Base-by-base conservation (phyloP, 306 rosid genomes). In the Rosa chinensis region DNA sequence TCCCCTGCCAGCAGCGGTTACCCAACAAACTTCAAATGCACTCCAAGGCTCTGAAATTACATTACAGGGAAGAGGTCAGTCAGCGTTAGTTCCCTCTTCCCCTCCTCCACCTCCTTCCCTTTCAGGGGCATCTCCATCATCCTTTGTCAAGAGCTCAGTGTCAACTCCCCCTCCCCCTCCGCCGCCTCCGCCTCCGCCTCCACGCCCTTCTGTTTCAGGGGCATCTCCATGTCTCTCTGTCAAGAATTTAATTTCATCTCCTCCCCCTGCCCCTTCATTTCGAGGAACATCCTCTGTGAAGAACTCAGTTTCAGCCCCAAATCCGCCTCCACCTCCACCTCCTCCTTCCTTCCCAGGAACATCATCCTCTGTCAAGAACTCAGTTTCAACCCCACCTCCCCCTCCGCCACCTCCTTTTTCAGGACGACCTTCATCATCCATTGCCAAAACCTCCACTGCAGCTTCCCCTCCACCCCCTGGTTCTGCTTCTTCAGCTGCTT, bases 321-420 rank as follows among this genome's bases (percentile, higher is more conserved):
- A 63, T 80, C 86, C 84, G 7, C 75, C 85, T 70, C 83, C 86
- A n/a, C 83, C 87, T 49, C 83, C 92, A 23, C 83, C 88, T 16
- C 84, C 80, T 0, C 74, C 84, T 8, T 53, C 83, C 48, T 84
- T 81, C 73, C 66, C 76, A 13, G 79, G 56, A 49, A 53, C 74
- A 53, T 64, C 78, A 49, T 79, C 85, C 14, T 32, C 83, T 28
- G 77, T 35, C 43, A 59, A 77, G 52, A 78, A 10, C 72, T 48
- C 82, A 67, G 14, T 25, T 84, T 63, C 81, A 61, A 6, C 70
- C 10, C 77, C 79, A 6, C 59, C 58, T 37, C 76, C 82, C 43
- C 39, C 70, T 12, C 67, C 77, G 5, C 70, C 71, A 14, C 62
- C 72, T 81, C 55, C 81, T 58, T 55, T 75, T 47, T 68, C 78